Conservation (phyloP, 805 yeast species). For the Ogataea methanolica region DNA sequence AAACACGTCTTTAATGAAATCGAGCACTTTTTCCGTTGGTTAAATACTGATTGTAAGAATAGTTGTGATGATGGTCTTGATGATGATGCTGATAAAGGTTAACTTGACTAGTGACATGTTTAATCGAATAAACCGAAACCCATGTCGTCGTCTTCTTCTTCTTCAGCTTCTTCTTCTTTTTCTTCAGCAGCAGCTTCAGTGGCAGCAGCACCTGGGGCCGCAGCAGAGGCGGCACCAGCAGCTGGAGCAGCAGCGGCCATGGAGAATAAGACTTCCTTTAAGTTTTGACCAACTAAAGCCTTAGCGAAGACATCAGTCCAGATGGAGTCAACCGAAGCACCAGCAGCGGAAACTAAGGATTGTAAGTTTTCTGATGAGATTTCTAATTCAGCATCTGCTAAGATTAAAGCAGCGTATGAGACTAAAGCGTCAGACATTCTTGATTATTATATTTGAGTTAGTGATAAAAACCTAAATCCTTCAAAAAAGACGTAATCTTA, state of each 20-base stretch:
- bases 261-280: slow-evolving; percentile 61
- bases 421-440: slow-evolving; percentile 91
- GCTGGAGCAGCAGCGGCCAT: slow-evolving; percentile 73
- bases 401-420: slow-evolving; percentile 97
- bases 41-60: neutral
- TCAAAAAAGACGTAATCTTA: neutral
- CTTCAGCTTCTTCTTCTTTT: slow-evolving; percentile 48
- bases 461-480: neutral
- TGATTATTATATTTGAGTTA: slow-evolving; percentile 2
- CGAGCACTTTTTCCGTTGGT: neutral
- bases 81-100: neutral
- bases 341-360: slow-evolving; percentile 77
- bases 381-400: slow-evolving; percentile 96
- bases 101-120: slow-evolving; percentile 16
- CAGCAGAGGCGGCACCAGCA: slow-evolving; percentile 65
- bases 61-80: neutral
- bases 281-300: slow-evolving; percentile 80
- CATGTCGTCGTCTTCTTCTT: slow-evolving; percentile 77
- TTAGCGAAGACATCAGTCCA: slow-evolving; percentile 88
- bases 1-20: neutral
- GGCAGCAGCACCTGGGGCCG: slow-evolving; percentile 56
- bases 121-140: slow-evolving; percentile 94
- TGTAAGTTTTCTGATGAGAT: slow-evolving; percentile 76
- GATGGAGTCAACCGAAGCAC: slow-evolving; percentile 73
- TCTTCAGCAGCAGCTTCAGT: slow-evolving; percentile 60